Conservation (phyloP, 805 yeast genomes). For the Barnettozyma wickerhamii region DNA sequence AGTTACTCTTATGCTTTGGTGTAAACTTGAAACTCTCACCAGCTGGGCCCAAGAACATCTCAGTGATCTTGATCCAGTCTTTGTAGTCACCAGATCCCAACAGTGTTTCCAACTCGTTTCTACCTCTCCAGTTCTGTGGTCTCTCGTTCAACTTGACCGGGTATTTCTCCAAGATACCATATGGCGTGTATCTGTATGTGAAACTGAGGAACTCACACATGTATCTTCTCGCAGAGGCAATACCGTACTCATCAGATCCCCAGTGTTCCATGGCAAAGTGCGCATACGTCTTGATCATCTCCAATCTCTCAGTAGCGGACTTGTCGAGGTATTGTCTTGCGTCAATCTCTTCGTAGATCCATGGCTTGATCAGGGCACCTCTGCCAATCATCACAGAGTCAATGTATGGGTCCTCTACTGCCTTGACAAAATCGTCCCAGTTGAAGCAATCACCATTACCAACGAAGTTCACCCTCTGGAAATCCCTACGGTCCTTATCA, state of each 20-base stretch:
- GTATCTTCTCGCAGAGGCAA: slow-evolving; percentile 81
- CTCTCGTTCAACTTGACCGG: slow-evolving; percentile 91
- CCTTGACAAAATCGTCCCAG: slow-evolving; percentile 82
- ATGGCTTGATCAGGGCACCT: slow-evolving; percentile 96
- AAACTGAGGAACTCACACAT: slow-evolving; percentile 93
- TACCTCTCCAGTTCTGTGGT: slow-evolving; percentile 90
- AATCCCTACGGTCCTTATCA: slow-evolving; percentile 53
- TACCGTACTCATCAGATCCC: slow-evolving; percentile 97
- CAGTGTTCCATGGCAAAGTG: slow-evolving; percentile 88
- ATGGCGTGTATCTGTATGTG: slow-evolving; percentile 91
- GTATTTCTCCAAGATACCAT: slow-evolving; percentile 82
- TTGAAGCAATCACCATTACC: slow-evolving; percentile 95
- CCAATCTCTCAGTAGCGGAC: slow-evolving; percentile 84
- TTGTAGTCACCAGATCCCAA: slow-evolving; percentile 79
- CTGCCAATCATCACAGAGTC: slow-evolving; percentile 97
- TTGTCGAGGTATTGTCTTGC: slow-evolving; percentile 87
- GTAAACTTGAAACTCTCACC: slow-evolving; percentile 69
- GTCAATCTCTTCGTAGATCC: slow-evolving; percentile 97
- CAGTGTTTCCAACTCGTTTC: slow-evolving; percentile 88
- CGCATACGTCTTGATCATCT: slow-evolving; percentile 63
- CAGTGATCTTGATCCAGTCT: slow-evolving; percentile 96
- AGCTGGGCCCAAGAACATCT: slow-evolving; percentile 90
- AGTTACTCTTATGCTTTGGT: slow-evolving; percentile 94
- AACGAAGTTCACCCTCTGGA: slow-evolving; percentile 69
- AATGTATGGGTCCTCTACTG: slow-evolving; percentile 58